Percentiles rank a stretch among this genome's conserved stretches.
phyloP scores from a whole-genome alignment of 2,329 filamentous ascomycete genomes.

The Arachnomyces sp. region DNA sequence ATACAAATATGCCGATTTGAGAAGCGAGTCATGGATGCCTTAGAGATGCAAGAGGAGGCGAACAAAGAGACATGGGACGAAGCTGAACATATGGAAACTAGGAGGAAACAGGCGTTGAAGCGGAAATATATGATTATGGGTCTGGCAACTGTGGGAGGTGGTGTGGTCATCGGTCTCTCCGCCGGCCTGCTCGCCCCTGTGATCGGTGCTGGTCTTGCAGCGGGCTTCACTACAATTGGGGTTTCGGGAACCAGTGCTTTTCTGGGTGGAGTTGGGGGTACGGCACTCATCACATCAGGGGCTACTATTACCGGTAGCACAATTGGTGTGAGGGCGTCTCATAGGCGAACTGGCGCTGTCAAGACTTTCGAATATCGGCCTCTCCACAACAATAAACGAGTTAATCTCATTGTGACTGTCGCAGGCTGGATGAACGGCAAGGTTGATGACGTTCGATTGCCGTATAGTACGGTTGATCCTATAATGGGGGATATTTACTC shows the following conservation, averaged over 20 bases:
- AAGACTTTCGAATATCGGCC: slow-evolving; percentile 96
- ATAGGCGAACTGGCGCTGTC: slow-evolving; percentile 80
- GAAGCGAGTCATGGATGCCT: slow-evolving; percentile 88
- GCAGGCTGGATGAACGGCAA: slow-evolving; percentile 99
- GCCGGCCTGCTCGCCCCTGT: slow-evolving; percentile 86
- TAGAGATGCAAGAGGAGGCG: slow-evolving; percentile 94
- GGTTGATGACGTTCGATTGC: slow-evolving; percentile 88
- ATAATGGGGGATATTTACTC: slow-evolving; percentile 99
- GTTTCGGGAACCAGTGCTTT: slow-evolving; percentile 84
- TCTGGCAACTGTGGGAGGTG: slow-evolving; percentile 87
- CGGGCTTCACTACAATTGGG: slow-evolving; percentile 91
- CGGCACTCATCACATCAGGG: slow-evolving; percentile 85
- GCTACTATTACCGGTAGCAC: slow-evolving; percentile 80
- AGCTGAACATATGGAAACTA: slow-evolving; percentile 80
- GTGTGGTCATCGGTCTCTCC: slow-evolving; percentile 88
- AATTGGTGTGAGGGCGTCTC: slow-evolving; percentile 79
- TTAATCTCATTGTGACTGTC: slow-evolving; percentile 90
- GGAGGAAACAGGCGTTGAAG: slow-evolving; percentile 73
- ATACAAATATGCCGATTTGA: slow-evolving; percentile 94
- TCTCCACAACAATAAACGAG: slow-evolving; percentile 93
- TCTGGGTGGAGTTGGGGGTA: slow-evolving; percentile 82
- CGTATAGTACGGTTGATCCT: slow-evolving; percentile 92
- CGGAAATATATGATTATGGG: slow-evolving; percentile 92
- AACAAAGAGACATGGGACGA: slow-evolving; percentile 98
- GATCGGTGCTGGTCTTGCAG: slow-evolving; percentile 87